Conservation (phyloP, 345 rosid genomes). For the Aethionema arabicum region DNA sequence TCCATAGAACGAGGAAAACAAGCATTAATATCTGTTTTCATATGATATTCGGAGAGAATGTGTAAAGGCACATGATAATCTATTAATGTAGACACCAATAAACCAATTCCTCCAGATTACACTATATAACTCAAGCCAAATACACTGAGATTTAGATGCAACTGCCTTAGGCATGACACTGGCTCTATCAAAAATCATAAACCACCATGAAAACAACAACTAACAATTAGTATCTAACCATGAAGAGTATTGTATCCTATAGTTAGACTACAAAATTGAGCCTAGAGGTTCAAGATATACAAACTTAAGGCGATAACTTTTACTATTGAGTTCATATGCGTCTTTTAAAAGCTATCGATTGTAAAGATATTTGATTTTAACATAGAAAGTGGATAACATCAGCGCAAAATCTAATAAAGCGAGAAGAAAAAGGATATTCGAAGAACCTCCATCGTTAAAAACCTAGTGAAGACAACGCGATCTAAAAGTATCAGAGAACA, state of each 20-base stretch:
- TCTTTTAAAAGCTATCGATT: neutral
- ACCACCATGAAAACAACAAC: neutral
- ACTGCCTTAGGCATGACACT: no score
- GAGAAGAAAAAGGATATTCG: neutral
- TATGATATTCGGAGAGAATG: constrained; percentile 25
- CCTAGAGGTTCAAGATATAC: constrained; percentile 1
- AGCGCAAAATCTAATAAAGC: constrained; percentile 6
- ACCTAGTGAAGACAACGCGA: neutral
- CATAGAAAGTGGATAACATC: constrained; percentile 22
- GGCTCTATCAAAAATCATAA: no score
- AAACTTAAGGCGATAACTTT: neutral
- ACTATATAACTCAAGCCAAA: neutral
- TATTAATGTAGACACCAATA: constrained; percentile 29
- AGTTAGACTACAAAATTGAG: neutral
- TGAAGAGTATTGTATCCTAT: neutral
- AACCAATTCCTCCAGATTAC: constrained; percentile 24
- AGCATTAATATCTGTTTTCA: constrained; percentile 32
- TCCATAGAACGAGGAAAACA: constrained; percentile 31
- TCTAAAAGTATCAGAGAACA: constrained; percentile 17
- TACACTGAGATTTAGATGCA: neutral
- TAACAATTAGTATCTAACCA: neutral
- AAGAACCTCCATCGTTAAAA: neutral
- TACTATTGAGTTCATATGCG: neutral
- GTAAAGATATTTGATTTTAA: neutral
- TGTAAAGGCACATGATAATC: constrained; percentile 26